Evolutionary conservation across 2,329 filamentous ascomycete genomes (phyloP).

Genomic region (Sclerotinia subarctica): DNA sequence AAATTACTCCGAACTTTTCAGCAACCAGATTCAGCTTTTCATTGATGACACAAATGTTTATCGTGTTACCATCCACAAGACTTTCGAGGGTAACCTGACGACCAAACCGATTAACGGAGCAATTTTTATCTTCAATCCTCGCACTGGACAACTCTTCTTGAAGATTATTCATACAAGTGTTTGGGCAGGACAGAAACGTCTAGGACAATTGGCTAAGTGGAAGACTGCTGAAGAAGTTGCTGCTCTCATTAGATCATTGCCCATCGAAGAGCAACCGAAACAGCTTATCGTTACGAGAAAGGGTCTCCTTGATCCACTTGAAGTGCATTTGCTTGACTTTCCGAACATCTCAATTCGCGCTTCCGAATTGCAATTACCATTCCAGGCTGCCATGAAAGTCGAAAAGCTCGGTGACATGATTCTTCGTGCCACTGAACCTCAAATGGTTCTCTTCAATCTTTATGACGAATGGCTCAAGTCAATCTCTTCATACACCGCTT

Average conservation of each 20-base stretch:
- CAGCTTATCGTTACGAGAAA: conserved; percentile 98
- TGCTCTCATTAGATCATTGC: conserved; percentile 88
- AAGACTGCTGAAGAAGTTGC: conserved; percentile 99
- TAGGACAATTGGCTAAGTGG: conserved; percentile 97
- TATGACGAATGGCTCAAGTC: conserved; percentile 99
- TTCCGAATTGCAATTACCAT: conserved; percentile 92
- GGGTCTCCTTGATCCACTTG: conserved; percentile 91
- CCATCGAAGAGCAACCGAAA: conserved; percentile 97
- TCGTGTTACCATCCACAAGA: conserved; percentile 99
- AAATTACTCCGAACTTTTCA: conserved; percentile 98
- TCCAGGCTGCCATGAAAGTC: conserved; percentile 99
- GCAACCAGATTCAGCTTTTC: conserved; percentile 97
- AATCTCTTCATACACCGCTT: conserved; percentile 97
- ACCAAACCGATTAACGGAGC: conserved; percentile 99
- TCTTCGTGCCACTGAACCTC: conserved; percentile 92
- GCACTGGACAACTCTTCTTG: conserved; percentile 93
- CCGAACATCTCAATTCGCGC: conserved; percentile 98
- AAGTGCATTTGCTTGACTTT: conserved; percentile 96
- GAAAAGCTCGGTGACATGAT: conserved; percentile 99
- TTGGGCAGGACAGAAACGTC: conserved; percentile 98
- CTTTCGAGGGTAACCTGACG: conserved; percentile 97
- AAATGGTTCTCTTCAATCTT: conserved; percentile 99
- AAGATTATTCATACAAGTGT: conserved; percentile 99
- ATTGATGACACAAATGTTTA: conserved; percentile 99
- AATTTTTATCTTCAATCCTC: conserved; percentile 99